These are phyloP conservation scores for Suillus lakei DNA, from an alignment of 768 basidiomycete genomes.

Conservation along the genomic window DNA sequence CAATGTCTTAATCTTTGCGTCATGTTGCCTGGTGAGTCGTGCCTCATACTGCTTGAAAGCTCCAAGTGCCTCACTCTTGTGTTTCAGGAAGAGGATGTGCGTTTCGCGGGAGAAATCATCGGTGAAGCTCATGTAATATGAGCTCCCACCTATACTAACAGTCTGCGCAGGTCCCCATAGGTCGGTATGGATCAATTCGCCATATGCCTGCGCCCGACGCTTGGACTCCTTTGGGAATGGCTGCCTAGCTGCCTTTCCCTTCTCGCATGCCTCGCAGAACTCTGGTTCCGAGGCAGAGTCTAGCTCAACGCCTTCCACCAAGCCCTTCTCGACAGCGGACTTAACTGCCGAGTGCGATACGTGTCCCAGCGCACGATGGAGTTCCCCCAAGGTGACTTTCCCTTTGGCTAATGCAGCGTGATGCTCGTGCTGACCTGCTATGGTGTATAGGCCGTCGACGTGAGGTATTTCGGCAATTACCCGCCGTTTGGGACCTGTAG, in stretches of 20 bases:
- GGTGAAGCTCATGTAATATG: slow-evolving; percentile 41
- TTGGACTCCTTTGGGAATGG: slow-evolving; percentile 9
- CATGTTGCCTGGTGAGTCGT: slow-evolving; percentile 28
- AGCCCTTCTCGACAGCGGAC: slow-evolving; percentile 5
- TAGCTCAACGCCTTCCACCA: slow-evolving; percentile 34
- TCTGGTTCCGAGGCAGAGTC: slow-evolving; percentile 22
- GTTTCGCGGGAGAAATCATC: slow-evolving; percentile 37
- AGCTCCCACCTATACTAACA: slow-evolving; percentile 20
- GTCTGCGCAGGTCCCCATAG: slow-evolving; percentile 10
- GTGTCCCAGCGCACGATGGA: slow-evolving; percentile 8
- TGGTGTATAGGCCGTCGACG: neutral
- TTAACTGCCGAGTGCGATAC: slow-evolving; percentile 1
- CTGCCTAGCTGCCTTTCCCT: slow-evolving; percentile 34
- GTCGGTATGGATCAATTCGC: slow-evolving; percentile 19
- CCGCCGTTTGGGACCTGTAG: neutral
- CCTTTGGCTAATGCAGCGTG: neutral
- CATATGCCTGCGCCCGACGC: slow-evolving; percentile 1
- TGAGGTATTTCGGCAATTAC: neutral
- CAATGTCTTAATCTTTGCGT: slow-evolving; percentile 1
- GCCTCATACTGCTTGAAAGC: slow-evolving; percentile 33
- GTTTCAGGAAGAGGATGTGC: slow-evolving; percentile 27
- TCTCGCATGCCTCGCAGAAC: slow-evolving; percentile 35
- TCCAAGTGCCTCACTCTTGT: slow-evolving; percentile 33
- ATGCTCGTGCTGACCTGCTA: neutral
- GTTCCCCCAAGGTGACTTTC: neutral